Conservation (phyloP, 495 filamentous ascomycete genomes). For the Aspergillus homomorphus region DNA sequence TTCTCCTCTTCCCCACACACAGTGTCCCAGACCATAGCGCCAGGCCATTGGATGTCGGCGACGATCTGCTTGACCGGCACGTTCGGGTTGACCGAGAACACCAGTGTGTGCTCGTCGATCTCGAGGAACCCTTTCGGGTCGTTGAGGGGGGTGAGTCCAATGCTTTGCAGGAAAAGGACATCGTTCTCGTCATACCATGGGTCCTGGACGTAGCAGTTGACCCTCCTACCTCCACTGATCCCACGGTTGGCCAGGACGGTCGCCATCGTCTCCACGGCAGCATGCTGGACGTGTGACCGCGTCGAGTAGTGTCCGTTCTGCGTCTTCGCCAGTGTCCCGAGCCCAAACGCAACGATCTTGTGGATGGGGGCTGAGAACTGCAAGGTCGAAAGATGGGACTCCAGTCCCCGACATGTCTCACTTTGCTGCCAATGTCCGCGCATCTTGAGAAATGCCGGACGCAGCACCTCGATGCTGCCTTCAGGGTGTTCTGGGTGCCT, state of each 20-base stretch:
- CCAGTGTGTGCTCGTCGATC: constrained; percentile 28
- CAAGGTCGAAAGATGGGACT: constrained; percentile 9
- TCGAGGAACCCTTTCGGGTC: constrained; percentile 33
- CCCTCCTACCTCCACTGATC: constrained; percentile 7
- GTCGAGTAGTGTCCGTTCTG: constrained; percentile 10
- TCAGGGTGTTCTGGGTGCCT: constrained; percentile 2
- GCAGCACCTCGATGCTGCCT: constrained; percentile 9
- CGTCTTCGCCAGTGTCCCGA: constrained; percentile 14
- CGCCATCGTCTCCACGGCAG: constrained; percentile 21
- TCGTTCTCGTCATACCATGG: constrained; percentile 27
- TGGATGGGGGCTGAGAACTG: constrained; percentile 4
- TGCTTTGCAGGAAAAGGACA: constrained; percentile 15
- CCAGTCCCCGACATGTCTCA: constrained; percentile 11
- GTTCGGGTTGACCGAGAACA: constrained; percentile 32
- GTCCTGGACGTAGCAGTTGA: constrained; percentile 30
- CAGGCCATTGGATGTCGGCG: constrained; percentile 31
- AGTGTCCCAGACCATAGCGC: constrained; percentile 34
- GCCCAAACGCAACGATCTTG: constrained; percentile 23
- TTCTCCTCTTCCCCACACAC: constrained; percentile 17
- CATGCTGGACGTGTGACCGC: constrained; percentile 22
- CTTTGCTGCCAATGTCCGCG: constrained; percentile 13
- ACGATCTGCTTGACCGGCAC: constrained; percentile 36
- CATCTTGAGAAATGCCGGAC: constrained; percentile 4
- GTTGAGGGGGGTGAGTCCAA: constrained; percentile 24
- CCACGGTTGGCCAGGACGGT: constrained; percentile 4